Evolutionary conservation across 768 basidiomycete genomes (phyloP).

Genomic region (Panus rudis): DNA sequence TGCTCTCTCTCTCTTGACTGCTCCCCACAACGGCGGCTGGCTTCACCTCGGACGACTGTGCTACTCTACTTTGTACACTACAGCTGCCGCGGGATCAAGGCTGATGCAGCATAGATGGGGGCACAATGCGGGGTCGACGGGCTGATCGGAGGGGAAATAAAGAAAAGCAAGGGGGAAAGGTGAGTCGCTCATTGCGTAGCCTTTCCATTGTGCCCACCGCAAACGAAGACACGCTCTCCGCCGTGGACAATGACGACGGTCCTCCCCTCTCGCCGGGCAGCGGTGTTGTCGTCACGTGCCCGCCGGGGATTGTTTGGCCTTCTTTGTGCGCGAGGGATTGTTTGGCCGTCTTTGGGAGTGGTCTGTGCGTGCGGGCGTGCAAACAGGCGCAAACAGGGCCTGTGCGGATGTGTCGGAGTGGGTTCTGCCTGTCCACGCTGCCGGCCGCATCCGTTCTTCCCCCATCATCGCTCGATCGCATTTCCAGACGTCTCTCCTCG

Average conservation of each 20-base stretch:
- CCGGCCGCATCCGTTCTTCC: slow-evolving; percentile 39
- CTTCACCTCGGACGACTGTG: background rate
- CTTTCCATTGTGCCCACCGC: background rate
- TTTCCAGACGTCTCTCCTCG: slow-evolving; percentile 19
- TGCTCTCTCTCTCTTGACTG: slow-evolving; percentile 9
- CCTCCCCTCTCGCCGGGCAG: slow-evolving; percentile 6
- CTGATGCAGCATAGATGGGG: too few species aligned
- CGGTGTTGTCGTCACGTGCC: slow-evolving; percentile 20
- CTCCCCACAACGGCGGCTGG: slow-evolving; percentile 1
- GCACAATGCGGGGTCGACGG: too few species aligned
- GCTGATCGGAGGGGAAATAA: background rate
- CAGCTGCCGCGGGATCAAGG: too few species aligned
- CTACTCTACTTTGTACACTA: too few species aligned
- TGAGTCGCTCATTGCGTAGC: background rate
- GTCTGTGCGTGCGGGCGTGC: slow-evolving; percentile 37
- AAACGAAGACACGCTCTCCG: background rate
- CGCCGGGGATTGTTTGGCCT: slow-evolving; percentile 12
- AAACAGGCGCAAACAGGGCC: background rate
- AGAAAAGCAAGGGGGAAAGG: background rate
- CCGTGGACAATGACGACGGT: slow-evolving; percentile 7
- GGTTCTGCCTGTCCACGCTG: slow-evolving; percentile 34
- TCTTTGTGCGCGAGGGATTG: slow-evolving; percentile 12
- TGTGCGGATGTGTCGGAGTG: slow-evolving; percentile 27
- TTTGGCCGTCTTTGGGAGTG: slow-evolving; percentile 30
- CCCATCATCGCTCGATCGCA: slow-evolving; percentile 40